phyloP scores from a whole-genome alignment of 2,329 filamentous ascomycete genomes.

The Knufia fluminis region DNA sequence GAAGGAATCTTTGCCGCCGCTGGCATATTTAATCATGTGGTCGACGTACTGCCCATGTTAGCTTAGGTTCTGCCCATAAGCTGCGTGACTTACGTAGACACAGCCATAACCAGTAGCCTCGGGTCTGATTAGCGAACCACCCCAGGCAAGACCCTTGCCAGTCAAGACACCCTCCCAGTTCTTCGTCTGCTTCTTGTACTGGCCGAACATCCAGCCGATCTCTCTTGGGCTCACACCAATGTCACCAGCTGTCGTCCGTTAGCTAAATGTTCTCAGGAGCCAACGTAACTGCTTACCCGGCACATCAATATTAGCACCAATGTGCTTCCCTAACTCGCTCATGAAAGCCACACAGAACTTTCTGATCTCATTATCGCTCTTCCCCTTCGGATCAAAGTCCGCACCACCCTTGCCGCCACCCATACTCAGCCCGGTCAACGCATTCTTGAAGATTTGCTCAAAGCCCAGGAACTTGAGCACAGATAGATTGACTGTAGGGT shows the following conservation, averaged over 20 bases:
- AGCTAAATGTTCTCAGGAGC: conserved; percentile 6
- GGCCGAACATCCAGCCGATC: conserved; percentile 89
- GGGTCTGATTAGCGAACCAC: conserved; percentile 85
- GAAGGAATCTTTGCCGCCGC: conserved; percentile 69
- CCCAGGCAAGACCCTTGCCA: conserved; percentile 89
- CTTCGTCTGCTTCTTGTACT: conserved; percentile 82
- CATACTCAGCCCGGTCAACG: conserved; percentile 88
- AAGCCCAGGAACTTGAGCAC: conserved; percentile 95
- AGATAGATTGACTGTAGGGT: conserved; percentile 62
- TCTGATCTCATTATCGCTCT: conserved; percentile 93
- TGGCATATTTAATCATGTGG: conserved; percentile 87
- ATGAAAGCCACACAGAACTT: conserved; percentile 96
- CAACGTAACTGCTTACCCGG: conserved; percentile 38
- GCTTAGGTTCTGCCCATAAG: background rate
- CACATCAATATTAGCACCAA: conserved; percentile 90
- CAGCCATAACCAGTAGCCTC: conserved; percentile 96
- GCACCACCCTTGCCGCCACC: conserved; percentile 95
- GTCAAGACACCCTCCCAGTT: conserved; percentile 93
- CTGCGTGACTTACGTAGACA: conserved; percentile 57
- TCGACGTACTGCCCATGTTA: conserved; percentile 57
- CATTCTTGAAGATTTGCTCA: conserved; percentile 99
- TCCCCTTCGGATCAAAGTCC: conserved; percentile 98
- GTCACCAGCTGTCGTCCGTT: conserved; percentile 59
- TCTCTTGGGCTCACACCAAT: conserved; percentile 89
- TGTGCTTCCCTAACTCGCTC: conserved; percentile 90